Conservation (phyloP, 78 protist genomes). For the Ministeria vibrans region DNA sequence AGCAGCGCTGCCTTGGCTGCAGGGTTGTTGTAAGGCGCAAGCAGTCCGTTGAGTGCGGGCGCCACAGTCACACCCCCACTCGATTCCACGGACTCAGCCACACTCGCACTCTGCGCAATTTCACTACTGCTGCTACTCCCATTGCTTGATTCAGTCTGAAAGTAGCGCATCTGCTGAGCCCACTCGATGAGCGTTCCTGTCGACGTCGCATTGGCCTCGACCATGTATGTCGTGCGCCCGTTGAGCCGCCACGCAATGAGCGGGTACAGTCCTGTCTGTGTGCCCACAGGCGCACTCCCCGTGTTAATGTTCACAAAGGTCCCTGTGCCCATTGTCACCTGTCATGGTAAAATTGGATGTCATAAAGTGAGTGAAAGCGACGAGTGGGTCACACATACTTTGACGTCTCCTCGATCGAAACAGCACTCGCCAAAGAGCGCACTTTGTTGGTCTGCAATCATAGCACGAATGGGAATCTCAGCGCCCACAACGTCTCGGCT, state of each 20-base stretch:
- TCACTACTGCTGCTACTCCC: not conserved
- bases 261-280: slow-evolving; percentile 6
- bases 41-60: not conserved
- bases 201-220: not conserved
- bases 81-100: not conserved
- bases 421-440: slow-evolving; percentile 14
- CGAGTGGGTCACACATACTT: no score
- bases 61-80: not conserved
- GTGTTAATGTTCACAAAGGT: not conserved
- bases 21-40: slow-evolving; percentile 3
- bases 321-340: not conserved
- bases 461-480: not conserved
- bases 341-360: no score
- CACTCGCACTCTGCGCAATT: not conserved
- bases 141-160: not conserved
- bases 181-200: not conserved
- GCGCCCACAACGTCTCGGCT: not conserved
- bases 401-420: not conserved
- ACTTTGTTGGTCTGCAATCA: slow-evolving; percentile 1
- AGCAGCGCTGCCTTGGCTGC: not conserved
- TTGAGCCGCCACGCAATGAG: not conserved
- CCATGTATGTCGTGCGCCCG: not conserved
- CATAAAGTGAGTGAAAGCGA: no score
- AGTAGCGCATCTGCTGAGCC: not conserved
- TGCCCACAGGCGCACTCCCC: not conserved